Conservation (phyloP, 805 yeast species). For the Kockiozyma suomiensis region DNA sequence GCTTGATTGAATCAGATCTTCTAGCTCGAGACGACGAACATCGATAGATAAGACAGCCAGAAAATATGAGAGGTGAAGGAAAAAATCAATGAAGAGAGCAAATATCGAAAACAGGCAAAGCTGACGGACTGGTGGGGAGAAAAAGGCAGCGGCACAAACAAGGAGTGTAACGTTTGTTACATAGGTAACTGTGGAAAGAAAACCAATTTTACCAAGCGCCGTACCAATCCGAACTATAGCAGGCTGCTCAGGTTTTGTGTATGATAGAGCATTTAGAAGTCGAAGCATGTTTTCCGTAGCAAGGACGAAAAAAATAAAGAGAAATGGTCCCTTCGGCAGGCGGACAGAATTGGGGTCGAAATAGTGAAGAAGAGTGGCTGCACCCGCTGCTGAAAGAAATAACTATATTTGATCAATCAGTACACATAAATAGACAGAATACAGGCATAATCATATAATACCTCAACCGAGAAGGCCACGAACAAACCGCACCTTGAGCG, state of each 20-base stretch:
- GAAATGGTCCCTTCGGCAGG: conserved; percentile 43
- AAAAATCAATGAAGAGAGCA: conserved; percentile 59
- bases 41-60: conserved; percentile 70
- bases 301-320: conserved; percentile 48
- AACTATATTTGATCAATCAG: conserved; percentile 3
- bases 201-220: conserved; percentile 45
- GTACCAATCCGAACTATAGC: conserved; percentile 46
- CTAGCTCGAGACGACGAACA: conserved; percentile 61
- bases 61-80: conserved; percentile 64
- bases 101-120: conserved; percentile 52
- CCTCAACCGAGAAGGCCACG: conserved; percentile 48
- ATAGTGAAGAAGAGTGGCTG: conserved; percentile 16
- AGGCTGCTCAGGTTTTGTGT: conserved; percentile 49
- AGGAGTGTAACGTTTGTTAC: conserved; percentile 39
- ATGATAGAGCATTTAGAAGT: conserved; percentile 47
- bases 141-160: conserved; percentile 31
- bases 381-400: conserved; percentile 20
- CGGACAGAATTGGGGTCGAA: conserved; percentile 7
- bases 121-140: conserved; percentile 32
- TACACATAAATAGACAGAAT: background rate
- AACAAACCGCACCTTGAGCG: conserved; percentile 51
- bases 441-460: too few species aligned
- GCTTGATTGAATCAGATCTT: conserved; percentile 47
- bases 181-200: conserved; percentile 47
- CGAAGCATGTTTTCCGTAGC: conserved; percentile 55